Evolutionary conservation across 352 stramenopile genomes (phyloP), one percentile per base, ranked within the genome.

Genomic region (Globisporangium cystogenes): DNA sequence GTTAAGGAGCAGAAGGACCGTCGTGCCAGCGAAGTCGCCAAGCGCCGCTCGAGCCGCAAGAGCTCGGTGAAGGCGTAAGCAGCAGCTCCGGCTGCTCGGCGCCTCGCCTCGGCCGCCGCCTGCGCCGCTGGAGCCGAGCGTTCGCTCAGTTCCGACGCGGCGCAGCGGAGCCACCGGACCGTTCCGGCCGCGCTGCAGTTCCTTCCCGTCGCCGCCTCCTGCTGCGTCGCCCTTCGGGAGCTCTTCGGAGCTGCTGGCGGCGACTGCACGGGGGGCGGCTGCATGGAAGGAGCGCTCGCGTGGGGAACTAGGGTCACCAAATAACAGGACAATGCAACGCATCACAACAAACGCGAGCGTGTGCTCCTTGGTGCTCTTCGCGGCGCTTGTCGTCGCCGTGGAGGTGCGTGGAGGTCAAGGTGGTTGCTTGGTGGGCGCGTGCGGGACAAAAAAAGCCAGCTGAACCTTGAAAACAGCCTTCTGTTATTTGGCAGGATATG

Each of bases 1-100:
- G 79, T 98, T 75, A 98, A 98, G 74, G 96, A 99, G 83, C 89
- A 98, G 82, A 98, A 98, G 85, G 96, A 99, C 76, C 90, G 94
- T 74, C 86, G 95, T 85, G 90, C 95, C 74, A 98, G 93, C 67
- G 90, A 98, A 65, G 95, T 99, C 70, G 96, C 91, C 70, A 99
- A 99, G 94, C 93, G 97, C 82, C 89, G 97, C 76, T 98, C 90
- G 75, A 98, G 95, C 68, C 93, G 97, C 76, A 89, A 98, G 95
- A 81, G 54, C 87, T 89, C 88, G 74, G 80, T 94, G 50, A 95
- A 97, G 77, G 81, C 87, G 51, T 90, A 93, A 88, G 69, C 76
- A n/a, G 50, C 39, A 23, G 16, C 18, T 3, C 3, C n/a, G 1
- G 35, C 10, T n/a, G 39, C 39, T 44, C 39, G 8, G n/a, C 26